Evolutionary conservation across 129 eudicot genomes (phyloP).

Genomic region (Escallonia rubra): DNA sequence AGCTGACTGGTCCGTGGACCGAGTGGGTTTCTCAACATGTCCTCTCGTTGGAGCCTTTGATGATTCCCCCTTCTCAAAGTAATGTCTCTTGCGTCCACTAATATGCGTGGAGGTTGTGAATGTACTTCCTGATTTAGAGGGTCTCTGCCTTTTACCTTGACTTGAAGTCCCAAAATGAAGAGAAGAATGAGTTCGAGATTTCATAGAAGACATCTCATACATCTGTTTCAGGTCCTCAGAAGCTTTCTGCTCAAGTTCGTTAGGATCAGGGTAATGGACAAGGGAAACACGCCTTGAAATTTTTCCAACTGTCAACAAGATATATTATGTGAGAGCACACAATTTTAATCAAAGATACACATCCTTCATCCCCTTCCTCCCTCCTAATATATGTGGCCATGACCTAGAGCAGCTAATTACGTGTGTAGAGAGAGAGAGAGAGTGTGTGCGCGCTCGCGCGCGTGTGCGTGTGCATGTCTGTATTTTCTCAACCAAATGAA

Average conservation of each 20-base stretch:
- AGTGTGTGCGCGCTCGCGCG: too few relatives aligned
- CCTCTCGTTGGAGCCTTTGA: slow-evolving; percentile 29
- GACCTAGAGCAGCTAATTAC: too few relatives aligned
- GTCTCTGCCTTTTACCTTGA: slow-evolving; percentile 35
- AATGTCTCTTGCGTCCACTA: slow-evolving; percentile 35
- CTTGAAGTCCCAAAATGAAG: slow-evolving; percentile 44
- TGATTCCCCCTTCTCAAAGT: slow-evolving; percentile 28
- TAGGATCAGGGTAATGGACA: slow-evolving; percentile 66
- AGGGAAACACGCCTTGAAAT: slow-evolving; percentile 64
- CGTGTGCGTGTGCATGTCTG: too few relatives aligned
- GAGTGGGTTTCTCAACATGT: slow-evolving; percentile 15
- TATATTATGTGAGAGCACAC: background rate
- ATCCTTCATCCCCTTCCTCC: background rate
- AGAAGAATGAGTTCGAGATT: slow-evolving; percentile 47
- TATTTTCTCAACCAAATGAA: too few relatives aligned
- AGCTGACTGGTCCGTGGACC: slow-evolving; percentile 19
- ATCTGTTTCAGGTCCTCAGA: slow-evolving; percentile 29
- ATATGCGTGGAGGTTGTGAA: slow-evolving; percentile 33
- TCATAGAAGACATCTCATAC: slow-evolving; percentile 36
- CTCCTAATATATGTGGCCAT: background rate
- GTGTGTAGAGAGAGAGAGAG: too few relatives aligned
- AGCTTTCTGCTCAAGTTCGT: slow-evolving; percentile 43
- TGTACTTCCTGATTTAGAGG: slow-evolving; percentile 20
- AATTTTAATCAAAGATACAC: background rate
- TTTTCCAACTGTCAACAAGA: slow-evolving; percentile 58